Conservation (phyloP, 176 grass and related monocot genomes). For the Pontederia crassipes region DNA sequence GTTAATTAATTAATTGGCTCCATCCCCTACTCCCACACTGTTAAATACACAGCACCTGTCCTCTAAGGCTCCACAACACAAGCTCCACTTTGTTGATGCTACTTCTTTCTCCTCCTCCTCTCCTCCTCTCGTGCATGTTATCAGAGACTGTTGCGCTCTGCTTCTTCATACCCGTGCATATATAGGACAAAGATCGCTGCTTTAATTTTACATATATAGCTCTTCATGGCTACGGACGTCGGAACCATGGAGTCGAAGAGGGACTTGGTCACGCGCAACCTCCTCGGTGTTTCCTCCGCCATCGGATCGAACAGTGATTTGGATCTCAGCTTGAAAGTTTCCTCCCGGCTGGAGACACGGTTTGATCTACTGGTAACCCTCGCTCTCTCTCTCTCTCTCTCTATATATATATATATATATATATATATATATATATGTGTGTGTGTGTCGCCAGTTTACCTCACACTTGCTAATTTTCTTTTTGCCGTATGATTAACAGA, state of each 20-base stretch:
- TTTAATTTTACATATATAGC: too few relatives aligned
- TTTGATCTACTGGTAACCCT: background rate
- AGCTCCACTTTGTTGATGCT: too few relatives aligned
- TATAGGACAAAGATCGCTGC: too few relatives aligned
- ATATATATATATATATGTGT: background rate
- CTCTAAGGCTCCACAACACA: too few relatives aligned
- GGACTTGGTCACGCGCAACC: background rate
- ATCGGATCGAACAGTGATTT: background rate
- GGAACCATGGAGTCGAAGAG: background rate
- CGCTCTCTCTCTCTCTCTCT: background rate
- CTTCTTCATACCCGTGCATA: too few relatives aligned
- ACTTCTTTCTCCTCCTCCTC: too few relatives aligned
- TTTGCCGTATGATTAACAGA: background rate
- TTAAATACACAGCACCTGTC: too few relatives aligned
- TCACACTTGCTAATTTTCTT: background rate
- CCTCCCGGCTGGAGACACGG: background rate
- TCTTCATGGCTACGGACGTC: background rate
- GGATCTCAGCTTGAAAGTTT: background rate
- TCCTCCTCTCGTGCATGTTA: background rate
- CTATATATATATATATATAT: background rate
- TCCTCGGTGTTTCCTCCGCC: background rate
- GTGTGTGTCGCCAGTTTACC: too few relatives aligned
- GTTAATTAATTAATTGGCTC: too few relatives aligned
- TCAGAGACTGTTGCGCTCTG: background rate
- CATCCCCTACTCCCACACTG: too few relatives aligned